phyloP scores from a whole-genome alignment of 176 grass and related monocot genomes.

The Cocos nucifera region DNA sequence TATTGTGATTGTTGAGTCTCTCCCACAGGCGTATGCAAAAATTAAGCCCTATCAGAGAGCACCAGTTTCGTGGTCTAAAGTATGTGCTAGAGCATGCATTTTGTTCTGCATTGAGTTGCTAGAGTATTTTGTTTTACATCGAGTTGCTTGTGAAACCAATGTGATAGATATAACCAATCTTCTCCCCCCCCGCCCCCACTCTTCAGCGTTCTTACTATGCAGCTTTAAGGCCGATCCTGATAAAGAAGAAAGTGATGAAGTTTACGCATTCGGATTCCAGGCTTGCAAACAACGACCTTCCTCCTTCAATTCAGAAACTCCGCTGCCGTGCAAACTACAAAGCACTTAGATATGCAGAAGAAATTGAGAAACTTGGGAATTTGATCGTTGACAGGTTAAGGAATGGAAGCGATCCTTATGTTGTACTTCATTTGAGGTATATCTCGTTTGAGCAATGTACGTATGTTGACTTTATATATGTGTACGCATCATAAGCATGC shows the following conservation, averaged over 20 bases:
- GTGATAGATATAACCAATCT: too few species aligned
- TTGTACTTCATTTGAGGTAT: slow-evolving; percentile 72
- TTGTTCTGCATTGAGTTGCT: slow-evolving; percentile 15
- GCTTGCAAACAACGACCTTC: slow-evolving; percentile 54
- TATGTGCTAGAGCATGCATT: slow-evolving; percentile 5
- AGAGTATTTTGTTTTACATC: not conserved
- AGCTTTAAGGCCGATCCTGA: slow-evolving; percentile 25
- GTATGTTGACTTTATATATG: too few species aligned
- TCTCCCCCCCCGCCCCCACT: too few species aligned
- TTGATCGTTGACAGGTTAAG: slow-evolving; percentile 42
- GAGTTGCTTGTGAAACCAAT: too few species aligned
- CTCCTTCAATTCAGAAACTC: slow-evolving; percentile 49
- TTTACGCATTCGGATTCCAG: slow-evolving; percentile 64
- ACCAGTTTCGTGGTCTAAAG: slow-evolving; percentile 59
- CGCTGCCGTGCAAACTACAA: slow-evolving; percentile 65
- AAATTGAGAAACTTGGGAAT: slow-evolving; percentile 40
- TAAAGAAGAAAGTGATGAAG: slow-evolving; percentile 40
- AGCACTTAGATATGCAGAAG: slow-evolving; percentile 40
- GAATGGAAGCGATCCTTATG: slow-evolving; percentile 31
- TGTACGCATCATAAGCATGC: not conserved
- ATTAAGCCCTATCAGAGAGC: slow-evolving; percentile 35
- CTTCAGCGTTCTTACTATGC: slow-evolving; percentile 30
- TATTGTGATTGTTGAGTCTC: slow-evolving; percentile 43
- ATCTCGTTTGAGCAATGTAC: too few species aligned
- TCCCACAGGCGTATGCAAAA: slow-evolving; percentile 31